These are phyloP conservation scores for Lotus japonicus DNA, from an alignment of 306 rosid species.

Conservation along the genomic window DNA sequence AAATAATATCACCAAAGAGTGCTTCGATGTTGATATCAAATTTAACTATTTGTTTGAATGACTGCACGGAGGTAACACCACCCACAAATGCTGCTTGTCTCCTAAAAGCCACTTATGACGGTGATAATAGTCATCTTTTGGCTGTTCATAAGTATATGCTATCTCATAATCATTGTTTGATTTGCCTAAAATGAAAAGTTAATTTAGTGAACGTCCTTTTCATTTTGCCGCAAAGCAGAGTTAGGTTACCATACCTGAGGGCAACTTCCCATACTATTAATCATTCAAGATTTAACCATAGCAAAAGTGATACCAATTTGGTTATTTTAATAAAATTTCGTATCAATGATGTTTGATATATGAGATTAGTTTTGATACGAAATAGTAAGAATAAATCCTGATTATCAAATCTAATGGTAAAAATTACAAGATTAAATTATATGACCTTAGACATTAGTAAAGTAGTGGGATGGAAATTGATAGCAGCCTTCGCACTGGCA, in stretches of 20 bases:
- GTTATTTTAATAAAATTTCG: too few species aligned
- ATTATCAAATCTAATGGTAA: too few species aligned
- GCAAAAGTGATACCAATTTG: too few species aligned
- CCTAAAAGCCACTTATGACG: constrained; percentile 21
- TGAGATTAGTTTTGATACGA: too few species aligned
- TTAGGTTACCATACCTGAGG: neutral
- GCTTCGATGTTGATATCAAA: constrained; percentile 16
- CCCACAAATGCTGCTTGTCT: constrained; percentile 21
- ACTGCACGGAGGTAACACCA: constrained; percentile 16
- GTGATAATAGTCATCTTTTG: constrained; percentile 17
- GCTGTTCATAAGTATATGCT: constrained; percentile 7
- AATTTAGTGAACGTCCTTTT: neutral
- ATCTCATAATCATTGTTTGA: constrained; percentile 11
- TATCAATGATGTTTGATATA: too few species aligned
- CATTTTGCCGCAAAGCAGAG: neutral
- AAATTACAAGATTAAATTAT: too few species aligned
- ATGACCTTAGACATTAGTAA: too few species aligned
- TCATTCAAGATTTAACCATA: neutral
- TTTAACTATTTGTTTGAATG: constrained; percentile 26
- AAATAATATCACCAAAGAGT: neutral
- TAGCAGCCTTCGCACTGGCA: too few species aligned
- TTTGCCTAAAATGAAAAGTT: constrained; percentile 14
- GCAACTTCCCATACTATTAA: neutral
- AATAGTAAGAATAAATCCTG: too few species aligned
- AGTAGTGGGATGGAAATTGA: too few species aligned